Evolutionary conservation across 306 rosid genomes (phyloP).

Genomic region (Trifolium subterraneum): DNA sequence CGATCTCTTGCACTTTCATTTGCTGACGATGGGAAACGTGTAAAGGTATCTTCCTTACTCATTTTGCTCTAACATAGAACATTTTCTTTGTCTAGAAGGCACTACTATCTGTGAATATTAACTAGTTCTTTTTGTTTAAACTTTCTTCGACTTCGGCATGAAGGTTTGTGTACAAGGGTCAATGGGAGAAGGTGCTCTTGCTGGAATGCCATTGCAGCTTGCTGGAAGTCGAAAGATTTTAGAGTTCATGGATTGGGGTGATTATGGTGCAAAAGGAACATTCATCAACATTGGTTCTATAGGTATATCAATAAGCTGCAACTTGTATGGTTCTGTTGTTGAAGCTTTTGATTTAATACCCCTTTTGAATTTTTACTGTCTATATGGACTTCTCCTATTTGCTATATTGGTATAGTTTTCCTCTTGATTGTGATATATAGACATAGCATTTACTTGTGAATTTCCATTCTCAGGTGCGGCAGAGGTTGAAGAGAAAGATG

Average conservation of each 20-base stretch:
- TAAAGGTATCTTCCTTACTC: conserved; percentile 63
- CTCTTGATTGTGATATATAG: background rate
- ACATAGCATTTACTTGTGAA: conserved; percentile 30
- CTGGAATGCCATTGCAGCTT: conserved; percentile 98
- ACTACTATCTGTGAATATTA: conserved; percentile 5
- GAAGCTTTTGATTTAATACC: conserved; percentile 28
- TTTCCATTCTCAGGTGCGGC: conserved; percentile 72
- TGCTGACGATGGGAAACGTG: conserved; percentile 92
- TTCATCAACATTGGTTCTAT: conserved; percentile 89
- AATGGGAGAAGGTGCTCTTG: conserved; percentile 97
- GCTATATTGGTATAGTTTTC: conserved; percentile 13
- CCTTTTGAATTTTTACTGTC: conserved; percentile 9
- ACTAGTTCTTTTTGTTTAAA: conserved; percentile 27
- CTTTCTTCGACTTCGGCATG: conserved; percentile 34
- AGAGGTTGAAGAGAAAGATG: conserved; percentile 89
- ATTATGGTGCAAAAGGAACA: conserved; percentile 82
- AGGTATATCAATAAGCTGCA: conserved; percentile 58
- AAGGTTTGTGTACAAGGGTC: conserved; percentile 99
- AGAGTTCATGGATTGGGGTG: conserved; percentile 99
- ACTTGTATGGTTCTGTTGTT: conserved; percentile 17
- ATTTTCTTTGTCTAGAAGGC: conserved; percentile 26
- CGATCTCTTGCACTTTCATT: conserved; percentile 88
- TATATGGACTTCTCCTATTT: too few species aligned
- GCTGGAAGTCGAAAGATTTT: conserved; percentile 86
- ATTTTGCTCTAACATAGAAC: conserved; percentile 35